Evolutionary conservation across 495 filamentous ascomycete species (phyloP), one percentile per base, ranked within the genome.

Genomic region (Talaromyces proteolyticus): DNA sequence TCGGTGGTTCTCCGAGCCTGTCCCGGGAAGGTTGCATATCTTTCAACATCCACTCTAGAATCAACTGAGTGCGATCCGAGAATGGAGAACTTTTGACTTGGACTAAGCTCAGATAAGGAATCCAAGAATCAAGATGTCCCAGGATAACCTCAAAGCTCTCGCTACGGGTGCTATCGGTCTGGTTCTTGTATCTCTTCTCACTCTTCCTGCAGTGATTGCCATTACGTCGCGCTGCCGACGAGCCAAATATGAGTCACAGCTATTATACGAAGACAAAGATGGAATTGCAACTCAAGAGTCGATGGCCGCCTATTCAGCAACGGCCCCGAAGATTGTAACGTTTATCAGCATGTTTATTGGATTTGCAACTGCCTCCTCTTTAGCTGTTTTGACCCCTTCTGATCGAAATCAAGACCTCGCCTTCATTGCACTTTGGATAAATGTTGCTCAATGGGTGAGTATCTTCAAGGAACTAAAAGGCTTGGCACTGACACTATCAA

Each of bases 211-310:
- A 0, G 29, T 47, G 24, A 20, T 21, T 6, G 44, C 44, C n/a
- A 38, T 47, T 8, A 2, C 6, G 5, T 36, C 44, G 10, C 44
- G 22, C 3, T 47, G 22, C n/a, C 44, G 29, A 3, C 44, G 23
- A 8, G 14, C 2, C 34, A 47, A 37, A 18, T 5, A 24, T 2
- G 21, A 21, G 19, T 29, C 24, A 8, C 6, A 3, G 19, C 44
- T 47, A 2, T 47, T n/a, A n/a, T n/a, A 47, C 25, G 44, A 47
- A 47, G 44, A 47, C 12, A 37, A 47, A 37, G 44, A 47, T 47
- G 44, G 44, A 47, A 11, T 47, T 16, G 44, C 44, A 34, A 12
- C 24, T n/a, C 17, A 37, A 16, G 44, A 47, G 26, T 47, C 44
- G 11, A 47, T 22, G 25, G 44, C 44, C 37, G 44, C 44, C n/a